Percentiles rank a stretch among this genome's conserved stretches.
phyloP scores from a whole-genome alignment of 1,139 yeast species.

The Candida albicans region DNA sequence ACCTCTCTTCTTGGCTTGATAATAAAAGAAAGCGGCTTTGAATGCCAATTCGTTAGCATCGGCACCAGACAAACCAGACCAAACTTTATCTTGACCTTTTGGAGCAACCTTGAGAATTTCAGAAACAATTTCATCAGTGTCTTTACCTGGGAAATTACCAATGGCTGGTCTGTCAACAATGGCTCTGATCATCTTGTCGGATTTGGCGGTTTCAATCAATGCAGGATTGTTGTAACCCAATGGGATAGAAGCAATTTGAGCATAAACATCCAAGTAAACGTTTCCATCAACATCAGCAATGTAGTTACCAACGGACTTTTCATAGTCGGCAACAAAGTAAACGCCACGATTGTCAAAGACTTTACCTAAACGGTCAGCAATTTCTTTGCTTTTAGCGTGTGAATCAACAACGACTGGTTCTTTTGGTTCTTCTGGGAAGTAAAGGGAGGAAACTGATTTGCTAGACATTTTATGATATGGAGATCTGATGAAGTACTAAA shows the following conservation, averaged over 20 bases:
- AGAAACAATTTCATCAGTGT: slow-evolving; percentile 56
- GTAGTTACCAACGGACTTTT: slow-evolving; percentile 69
- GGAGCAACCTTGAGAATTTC: slow-evolving; percentile 67
- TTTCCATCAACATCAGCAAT: slow-evolving; percentile 73
- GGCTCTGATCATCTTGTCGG: slow-evolving; percentile 65
- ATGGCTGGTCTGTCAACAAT: slow-evolving; percentile 76
- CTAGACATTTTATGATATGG: slow-evolving; percentile 7
- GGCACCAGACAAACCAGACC: slow-evolving; percentile 81
- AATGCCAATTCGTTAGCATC: slow-evolving; percentile 85
- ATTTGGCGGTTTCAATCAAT: slow-evolving; percentile 58
- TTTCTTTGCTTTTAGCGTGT: slow-evolving; percentile 50
- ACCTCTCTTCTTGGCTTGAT: slow-evolving; percentile 62
- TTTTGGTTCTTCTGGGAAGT: slow-evolving; percentile 69
- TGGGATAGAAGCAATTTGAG: slow-evolving; percentile 77
- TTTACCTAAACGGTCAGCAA: slow-evolving; percentile 47
- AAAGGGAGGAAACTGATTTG: slow-evolving; percentile 46
- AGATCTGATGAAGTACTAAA: too few species aligned
- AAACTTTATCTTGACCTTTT: slow-evolving; percentile 62
- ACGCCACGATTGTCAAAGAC: slow-evolving; percentile 67
- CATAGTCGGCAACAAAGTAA: slow-evolving; percentile 68
- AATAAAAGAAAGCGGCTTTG: slow-evolving; percentile 81
- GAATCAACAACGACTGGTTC: slow-evolving; percentile 54
- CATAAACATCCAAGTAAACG: slow-evolving; percentile 64
- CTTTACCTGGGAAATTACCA: slow-evolving; percentile 72
- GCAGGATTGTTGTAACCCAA: slow-evolving; percentile 80